These are phyloP conservation scores for Aurifilum marmelostoma DNA, from an alignment of 2,329 filamentous ascomycete genomes.

Conservation along the genomic window DNA sequence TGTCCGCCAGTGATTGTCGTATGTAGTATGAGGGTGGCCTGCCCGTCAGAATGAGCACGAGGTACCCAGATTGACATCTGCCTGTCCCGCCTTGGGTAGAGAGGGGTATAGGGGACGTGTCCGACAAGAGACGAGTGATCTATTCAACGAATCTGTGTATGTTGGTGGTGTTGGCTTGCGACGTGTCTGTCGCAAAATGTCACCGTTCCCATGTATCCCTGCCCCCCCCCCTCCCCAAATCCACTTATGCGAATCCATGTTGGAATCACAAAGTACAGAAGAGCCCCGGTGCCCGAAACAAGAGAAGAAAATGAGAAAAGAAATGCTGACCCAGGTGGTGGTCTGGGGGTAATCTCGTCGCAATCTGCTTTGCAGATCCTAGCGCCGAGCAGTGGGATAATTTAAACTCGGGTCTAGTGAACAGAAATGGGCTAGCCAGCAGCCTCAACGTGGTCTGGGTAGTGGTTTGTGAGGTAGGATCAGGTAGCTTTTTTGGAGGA, in stretches of 20 bases:
- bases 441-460: conserved; percentile 20
- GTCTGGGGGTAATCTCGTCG: conserved; percentile 23
- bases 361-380: conserved; percentile 27
- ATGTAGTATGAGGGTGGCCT: neutral
- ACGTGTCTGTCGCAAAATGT: neutral
- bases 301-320: neutral
- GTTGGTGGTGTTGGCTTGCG: neutral
- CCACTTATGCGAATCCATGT: neutral
- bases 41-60: neutral
- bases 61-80: neutral
- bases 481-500: conserved; percentile 2
- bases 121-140: neutral
- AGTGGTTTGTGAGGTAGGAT: conserved; percentile 17
- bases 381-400: conserved; percentile 23
- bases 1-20: neutral
- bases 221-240: neutral
- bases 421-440: conserved; percentile 20
- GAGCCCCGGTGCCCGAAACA: neutral
- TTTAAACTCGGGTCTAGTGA: conserved; percentile 26
- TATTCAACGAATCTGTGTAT: neutral
- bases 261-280: neutral
- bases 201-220: neutral
- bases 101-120: neutral
- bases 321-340: neutral
- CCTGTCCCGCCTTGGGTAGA: neutral